Evolutionary conservation across 148 eudicot genomes (phyloP).

Genomic region (Nepenthes mirabilis): DNA sequence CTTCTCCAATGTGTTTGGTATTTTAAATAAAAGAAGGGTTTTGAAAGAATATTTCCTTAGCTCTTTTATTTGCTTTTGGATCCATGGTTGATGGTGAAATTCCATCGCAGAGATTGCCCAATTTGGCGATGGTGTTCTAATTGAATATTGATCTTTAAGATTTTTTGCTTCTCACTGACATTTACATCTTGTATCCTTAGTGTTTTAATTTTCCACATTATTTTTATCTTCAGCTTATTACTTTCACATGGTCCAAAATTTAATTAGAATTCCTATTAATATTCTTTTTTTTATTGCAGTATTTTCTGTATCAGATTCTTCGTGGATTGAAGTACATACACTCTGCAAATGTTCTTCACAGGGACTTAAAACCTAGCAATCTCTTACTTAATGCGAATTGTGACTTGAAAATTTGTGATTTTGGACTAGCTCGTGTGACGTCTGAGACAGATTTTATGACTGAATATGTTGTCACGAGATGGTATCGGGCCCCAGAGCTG

Average conservation of each 20-base stretch:
- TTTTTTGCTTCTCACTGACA: too few species aligned
- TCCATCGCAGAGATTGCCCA: too few species aligned
- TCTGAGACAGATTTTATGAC: constrained; percentile 95
- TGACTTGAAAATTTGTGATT: constrained; percentile 93
- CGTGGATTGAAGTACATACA: constrained; percentile 96
- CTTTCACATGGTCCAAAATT: not conserved
- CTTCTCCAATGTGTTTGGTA: too few species aligned
- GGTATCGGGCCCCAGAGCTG: constrained; percentile 94
- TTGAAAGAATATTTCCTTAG: too few species aligned
- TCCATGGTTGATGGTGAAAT: too few species aligned
- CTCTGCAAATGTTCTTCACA: constrained; percentile 93
- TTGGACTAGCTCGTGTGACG: constrained; percentile 93
- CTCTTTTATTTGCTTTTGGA: too few species aligned
- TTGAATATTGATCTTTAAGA: too few species aligned
- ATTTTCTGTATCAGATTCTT: constrained; percentile 94
- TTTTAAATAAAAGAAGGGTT: too few species aligned
- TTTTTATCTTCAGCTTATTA: not conserved
- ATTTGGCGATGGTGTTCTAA: too few species aligned
- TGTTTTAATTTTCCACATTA: not conserved
- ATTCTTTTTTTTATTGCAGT: constrained; percentile 37
- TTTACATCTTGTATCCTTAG: too few species aligned
- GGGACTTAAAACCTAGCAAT: constrained; percentile 97
- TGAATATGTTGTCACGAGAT: constrained; percentile 92
- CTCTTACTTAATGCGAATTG: constrained; percentile 92
- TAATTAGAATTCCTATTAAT: not conserved